Evolutionary conservation across 768 basidiomycete genomes (phyloP).

Genomic region (Termitomyces sp.): DNA sequence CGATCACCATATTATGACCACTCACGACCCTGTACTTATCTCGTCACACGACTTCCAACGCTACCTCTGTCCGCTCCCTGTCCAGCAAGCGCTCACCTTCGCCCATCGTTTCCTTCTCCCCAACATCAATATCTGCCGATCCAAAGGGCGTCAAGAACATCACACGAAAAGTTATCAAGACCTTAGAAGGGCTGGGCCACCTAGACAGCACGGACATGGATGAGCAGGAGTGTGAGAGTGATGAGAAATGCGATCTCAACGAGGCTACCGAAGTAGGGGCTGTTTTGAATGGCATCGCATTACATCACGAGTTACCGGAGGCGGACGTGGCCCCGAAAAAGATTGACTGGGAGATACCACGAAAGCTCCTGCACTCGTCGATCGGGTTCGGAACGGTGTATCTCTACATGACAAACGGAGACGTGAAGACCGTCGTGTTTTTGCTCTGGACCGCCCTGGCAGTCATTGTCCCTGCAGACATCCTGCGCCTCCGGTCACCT

Average conservation of each 20-base stretch:
- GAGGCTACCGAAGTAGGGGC: constrained; percentile 25
- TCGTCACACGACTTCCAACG: constrained; percentile 15
- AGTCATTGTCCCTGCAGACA: constrained; percentile 69
- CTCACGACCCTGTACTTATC: constrained; percentile 15
- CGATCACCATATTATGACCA: constrained; percentile 15
- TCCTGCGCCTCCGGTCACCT: constrained; percentile 65
- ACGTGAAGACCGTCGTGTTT: constrained; percentile 59
- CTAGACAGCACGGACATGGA: constrained; percentile 30
- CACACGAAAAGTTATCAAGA: constrained; percentile 46
- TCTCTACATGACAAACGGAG: constrained; percentile 46
- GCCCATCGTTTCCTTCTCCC: constrained; percentile 41
- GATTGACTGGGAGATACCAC: constrained; percentile 87
- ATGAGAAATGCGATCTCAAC: constrained; percentile 22
- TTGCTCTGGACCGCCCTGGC: constrained; percentile 65
- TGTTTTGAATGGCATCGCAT: constrained; percentile 9
- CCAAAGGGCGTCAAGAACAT: constrained; percentile 43
- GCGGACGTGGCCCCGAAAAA: constrained; percentile 18
- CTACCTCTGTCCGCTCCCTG: constrained; percentile 13
- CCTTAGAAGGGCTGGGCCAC: constrained; percentile 43
- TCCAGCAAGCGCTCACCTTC: constrained; percentile 42
- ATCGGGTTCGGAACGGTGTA: constrained; percentile 58
- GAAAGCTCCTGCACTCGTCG: constrained; percentile 83
- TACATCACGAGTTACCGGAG: constrained; percentile 3
- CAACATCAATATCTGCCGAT: constrained; percentile 30
- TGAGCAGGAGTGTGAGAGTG: constrained; percentile 28